phyloP scores from a whole-genome alignment of 2,329 filamentous ascomycete genomes.

The Fusarium sp. region DNA sequence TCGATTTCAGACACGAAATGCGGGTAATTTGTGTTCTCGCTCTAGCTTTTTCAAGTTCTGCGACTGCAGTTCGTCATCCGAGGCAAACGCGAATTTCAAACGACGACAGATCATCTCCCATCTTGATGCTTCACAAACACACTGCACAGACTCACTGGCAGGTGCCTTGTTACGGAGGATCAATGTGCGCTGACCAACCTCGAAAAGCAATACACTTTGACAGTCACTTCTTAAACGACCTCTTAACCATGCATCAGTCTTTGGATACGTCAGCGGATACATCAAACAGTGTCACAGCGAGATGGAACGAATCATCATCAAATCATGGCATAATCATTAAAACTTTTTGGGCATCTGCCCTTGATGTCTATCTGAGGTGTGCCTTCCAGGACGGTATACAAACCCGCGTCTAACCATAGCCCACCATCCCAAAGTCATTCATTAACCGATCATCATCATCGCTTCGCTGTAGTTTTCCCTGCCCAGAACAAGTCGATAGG shows the following conservation, averaged over 20 bases:
- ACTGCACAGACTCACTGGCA: not conserved
- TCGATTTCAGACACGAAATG: not conserved
- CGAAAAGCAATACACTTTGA: no score
- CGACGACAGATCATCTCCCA: not conserved
- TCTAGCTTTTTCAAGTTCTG: no score
- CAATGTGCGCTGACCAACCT: not conserved
- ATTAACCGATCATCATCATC: slow-evolving; percentile 16
- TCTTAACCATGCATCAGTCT: no score
- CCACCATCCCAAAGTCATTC: slow-evolving; percentile 13
- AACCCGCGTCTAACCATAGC: not conserved
- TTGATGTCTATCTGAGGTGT: slow-evolving; percentile 21
- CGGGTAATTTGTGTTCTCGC: not conserved
- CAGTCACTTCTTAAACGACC: not conserved
- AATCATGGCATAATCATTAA: slow-evolving; percentile 28
- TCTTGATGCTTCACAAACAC: not conserved
- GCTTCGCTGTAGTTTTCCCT: slow-evolving; percentile 14
- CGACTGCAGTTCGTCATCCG: no score
- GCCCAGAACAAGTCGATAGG: not conserved
- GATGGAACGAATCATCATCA: not conserved
- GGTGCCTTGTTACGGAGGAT: fast-evolving
- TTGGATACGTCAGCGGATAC: no score
- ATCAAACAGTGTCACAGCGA: not conserved
- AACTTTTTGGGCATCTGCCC: slow-evolving; percentile 23
- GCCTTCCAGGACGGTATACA: not conserved
- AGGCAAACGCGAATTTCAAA: not conserved